A percentile compares a stretch with the other conserved stretches of the same genome.
These are phyloP conservation scores for Nakaseomyces kungkrabaensis DNA, from an alignment of 1,139 yeast genomes.

Conservation along the genomic window DNA sequence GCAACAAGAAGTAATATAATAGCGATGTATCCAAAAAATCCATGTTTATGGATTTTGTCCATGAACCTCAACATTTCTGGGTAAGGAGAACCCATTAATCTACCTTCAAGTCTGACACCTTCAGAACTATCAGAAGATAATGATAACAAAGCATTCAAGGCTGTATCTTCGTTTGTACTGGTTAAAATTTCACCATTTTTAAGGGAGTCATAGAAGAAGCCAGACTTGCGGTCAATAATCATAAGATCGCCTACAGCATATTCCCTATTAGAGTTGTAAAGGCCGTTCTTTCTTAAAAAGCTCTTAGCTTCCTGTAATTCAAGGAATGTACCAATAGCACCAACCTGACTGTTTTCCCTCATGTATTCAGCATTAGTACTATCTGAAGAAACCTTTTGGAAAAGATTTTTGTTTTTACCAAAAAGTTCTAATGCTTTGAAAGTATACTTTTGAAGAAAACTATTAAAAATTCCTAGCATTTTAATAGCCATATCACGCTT, in stretches of 20 bases:
- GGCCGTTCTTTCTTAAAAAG: conserved; percentile 26
- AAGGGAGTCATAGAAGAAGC: conserved; percentile 27
- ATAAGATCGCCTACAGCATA: conserved; percentile 38
- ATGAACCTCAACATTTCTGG: conserved; percentile 33
- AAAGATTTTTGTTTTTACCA: background rate
- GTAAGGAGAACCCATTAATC: conserved; percentile 39
- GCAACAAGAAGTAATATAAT: conserved; percentile 3
- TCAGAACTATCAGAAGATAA: conserved; percentile 5
- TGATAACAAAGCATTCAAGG: conserved; percentile 6
- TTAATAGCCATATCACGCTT: background rate
- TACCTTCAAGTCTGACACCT: conserved; percentile 7
- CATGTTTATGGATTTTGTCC: conserved; percentile 39
- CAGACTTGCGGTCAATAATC: conserved; percentile 29
- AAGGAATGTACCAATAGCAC: background rate
- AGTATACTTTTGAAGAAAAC: background rate
- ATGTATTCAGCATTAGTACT: background rate
- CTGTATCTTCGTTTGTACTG: background rate
- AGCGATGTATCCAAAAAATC: conserved; percentile 34
- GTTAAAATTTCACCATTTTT: conserved; percentile 25
- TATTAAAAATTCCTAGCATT: no score
- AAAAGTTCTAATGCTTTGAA: background rate
- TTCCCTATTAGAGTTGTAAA: conserved; percentile 35
- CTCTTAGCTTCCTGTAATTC: background rate
- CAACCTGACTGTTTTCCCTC: background rate
- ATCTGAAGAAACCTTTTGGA: background rate